phyloP scores from a whole-genome alignment of 2,329 filamentous ascomycete genomes.

The Penicillium psychrosexuale region DNA sequence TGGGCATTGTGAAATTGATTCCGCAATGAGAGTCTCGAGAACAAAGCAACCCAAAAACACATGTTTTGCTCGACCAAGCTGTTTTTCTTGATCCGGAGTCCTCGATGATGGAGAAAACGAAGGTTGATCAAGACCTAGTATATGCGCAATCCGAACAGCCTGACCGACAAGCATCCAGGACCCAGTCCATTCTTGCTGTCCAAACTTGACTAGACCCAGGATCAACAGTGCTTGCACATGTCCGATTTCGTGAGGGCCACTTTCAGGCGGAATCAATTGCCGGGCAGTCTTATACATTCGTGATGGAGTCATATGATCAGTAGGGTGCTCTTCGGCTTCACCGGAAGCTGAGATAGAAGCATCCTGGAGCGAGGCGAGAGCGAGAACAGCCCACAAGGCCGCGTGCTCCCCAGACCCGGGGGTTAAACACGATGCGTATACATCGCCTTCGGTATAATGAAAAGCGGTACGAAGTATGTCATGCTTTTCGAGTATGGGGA shows the following conservation, averaged over 20 bases:
- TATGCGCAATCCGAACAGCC: conserved; percentile 53
- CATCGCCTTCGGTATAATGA: conserved; percentile 31
- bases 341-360: conserved; percentile 30
- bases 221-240: conserved; percentile 58
- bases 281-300: conserved; percentile 47
- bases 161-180: conserved; percentile 65
- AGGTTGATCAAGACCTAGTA: conserved; percentile 31
- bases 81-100: conserved; percentile 31
- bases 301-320: conserved; percentile 17
- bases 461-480: conserved; percentile 55
- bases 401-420: conserved; percentile 49
- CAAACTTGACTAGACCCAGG: conserved; percentile 62
- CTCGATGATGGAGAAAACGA: conserved; percentile 51
- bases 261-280: conserved; percentile 49
- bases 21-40: conserved; percentile 52
- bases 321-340: conserved; percentile 14
- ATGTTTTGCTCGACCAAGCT: conserved; percentile 38
- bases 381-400: conserved; percentile 59
- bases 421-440: conserved; percentile 25
- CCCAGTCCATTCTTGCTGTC: conserved; percentile 52
- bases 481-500: conserved; percentile 69
- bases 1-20: conserved; percentile 45
- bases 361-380: conserved; percentile 57
- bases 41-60: conserved; percentile 53
- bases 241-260: conserved; percentile 46